Evolutionary conservation across 176 grass and related monocot species (phyloP).

Genomic region (Aegilops tauschii): DNA sequence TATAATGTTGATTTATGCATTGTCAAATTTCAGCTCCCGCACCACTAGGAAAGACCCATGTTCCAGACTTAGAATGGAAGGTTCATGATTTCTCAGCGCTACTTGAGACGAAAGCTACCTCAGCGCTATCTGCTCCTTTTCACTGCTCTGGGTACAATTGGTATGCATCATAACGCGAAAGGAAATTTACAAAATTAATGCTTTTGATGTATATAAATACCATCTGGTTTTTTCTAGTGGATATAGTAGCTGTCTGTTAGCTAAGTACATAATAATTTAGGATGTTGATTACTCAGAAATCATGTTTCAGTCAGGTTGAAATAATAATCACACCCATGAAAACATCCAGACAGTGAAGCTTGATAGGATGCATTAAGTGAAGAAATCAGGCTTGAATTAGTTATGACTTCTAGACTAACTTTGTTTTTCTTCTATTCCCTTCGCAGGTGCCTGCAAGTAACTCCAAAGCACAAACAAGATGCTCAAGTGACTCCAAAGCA

Average conservation of each 20-base stretch:
- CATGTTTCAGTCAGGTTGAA: neutral
- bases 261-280: too few relatives aligned
- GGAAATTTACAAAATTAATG: neutral
- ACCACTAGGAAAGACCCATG: neutral
- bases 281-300: neutral
- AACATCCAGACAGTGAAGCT: neutral
- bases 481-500: neutral
- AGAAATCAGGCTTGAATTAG: neutral
- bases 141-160: neutral
- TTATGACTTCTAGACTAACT: neutral
- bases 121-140: neutral
- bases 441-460: neutral
- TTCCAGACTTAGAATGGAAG: slow-evolving; percentile 22
- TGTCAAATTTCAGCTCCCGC: slow-evolving; percentile 4
- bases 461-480: neutral
- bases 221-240: neutral
- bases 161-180: neutral
- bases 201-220: neutral
- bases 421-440: neutral
- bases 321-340: neutral
- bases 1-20: neutral
- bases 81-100: slow-evolving; percentile 33
- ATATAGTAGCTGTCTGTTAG: too few relatives aligned
- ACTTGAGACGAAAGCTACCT: neutral
- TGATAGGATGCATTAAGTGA: neutral